Evolutionary conservation across 768 basidiomycete genomes (phyloP), one percentile per base, ranked within the genome.

Genomic region (Macrolepiota fuliginosa): DNA sequence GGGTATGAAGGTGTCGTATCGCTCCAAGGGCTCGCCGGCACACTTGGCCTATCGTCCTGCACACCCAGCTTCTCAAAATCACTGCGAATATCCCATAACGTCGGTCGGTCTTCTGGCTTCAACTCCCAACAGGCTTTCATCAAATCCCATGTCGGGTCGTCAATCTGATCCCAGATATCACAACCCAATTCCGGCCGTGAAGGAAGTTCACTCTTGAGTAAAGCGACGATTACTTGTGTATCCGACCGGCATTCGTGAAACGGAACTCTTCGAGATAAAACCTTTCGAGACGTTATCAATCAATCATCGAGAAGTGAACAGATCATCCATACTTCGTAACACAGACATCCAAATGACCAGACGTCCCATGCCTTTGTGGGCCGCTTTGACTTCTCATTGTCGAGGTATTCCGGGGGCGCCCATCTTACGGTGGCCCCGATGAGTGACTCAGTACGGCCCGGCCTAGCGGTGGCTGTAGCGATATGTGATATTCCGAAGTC

Each of bases 401-500:
- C 36, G 6, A 37, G 36, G 7, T 6, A 37, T 37, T 37, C 36
- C 36, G 36, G 36, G 6, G 36, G 7, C 12, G 36, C 36, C 36
- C 36, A 37, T 7, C 12, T 6, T 12, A 37, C 12, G 7, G 36
- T 37, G 12, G 7, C 6, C 12, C 36, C 36, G 12, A 12, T 37
- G 36, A 12, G 36, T 37, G 36, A 37, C 12, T 6, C 7, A 37
- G 36, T 37, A 37, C 36, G 12, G 7, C 36, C 36, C 6, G 7
- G 12, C 39, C 39, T 17, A 13, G 39, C 39, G 11, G 39, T 40
- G 39, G 39, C 39, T 13, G 39, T 40, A 40, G 3, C 39, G 11
- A 56, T 46, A 27, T 56, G 42, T 19, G 55, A 56, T 42, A 56
- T 46, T 2, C 55, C 55, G 46, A 56, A 56, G 17, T 56, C 55